Conservation (phyloP, 306 rosid genomes). For the Spatholobus suberectus region DNA sequence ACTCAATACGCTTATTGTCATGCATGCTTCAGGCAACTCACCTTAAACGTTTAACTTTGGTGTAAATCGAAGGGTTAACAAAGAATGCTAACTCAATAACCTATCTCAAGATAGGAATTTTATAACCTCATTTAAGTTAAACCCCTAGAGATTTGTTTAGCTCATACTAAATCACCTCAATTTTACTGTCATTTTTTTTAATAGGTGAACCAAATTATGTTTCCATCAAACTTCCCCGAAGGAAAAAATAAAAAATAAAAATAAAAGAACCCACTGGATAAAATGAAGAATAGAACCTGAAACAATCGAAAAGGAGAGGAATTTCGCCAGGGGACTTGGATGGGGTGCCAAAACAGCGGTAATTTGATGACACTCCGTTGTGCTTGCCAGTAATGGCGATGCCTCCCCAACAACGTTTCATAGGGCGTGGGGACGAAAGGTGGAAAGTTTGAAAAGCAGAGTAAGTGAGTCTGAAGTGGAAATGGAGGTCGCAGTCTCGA, state of each 20-base stretch:
- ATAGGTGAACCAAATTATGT: background rate
- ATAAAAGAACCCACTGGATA: background rate
- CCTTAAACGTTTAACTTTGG: background rate
- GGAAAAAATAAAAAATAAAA: background rate
- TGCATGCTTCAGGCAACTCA: background rate
- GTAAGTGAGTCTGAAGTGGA: constrained; percentile 41
- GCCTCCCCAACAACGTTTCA: constrained; percentile 26
- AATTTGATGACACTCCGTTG: constrained; percentile 16
- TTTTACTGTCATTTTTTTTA: background rate
- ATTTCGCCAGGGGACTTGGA: constrained; percentile 53
- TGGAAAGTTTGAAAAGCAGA: constrained; percentile 38
- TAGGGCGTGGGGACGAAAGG: constrained; percentile 50
- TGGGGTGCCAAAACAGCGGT: constrained; percentile 38
- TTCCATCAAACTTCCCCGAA: background rate
- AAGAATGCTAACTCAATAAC: background rate
- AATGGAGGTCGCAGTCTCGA: constrained; percentile 58
- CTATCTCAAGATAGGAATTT: background rate
- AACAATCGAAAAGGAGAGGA: constrained; percentile 55
- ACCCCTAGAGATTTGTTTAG: background rate
- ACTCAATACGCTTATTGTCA: background rate
- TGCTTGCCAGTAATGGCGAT: background rate
- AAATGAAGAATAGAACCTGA: constrained; percentile 56
- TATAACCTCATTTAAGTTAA: background rate
- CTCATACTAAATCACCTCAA: background rate
- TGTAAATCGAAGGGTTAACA: background rate